Percentiles rank a stretch among this genome's conserved stretches.
Evolutionary conservation across 2,329 filamentous ascomycete species (phyloP).

Genomic region (Microsporum ferrugineum): DNA sequence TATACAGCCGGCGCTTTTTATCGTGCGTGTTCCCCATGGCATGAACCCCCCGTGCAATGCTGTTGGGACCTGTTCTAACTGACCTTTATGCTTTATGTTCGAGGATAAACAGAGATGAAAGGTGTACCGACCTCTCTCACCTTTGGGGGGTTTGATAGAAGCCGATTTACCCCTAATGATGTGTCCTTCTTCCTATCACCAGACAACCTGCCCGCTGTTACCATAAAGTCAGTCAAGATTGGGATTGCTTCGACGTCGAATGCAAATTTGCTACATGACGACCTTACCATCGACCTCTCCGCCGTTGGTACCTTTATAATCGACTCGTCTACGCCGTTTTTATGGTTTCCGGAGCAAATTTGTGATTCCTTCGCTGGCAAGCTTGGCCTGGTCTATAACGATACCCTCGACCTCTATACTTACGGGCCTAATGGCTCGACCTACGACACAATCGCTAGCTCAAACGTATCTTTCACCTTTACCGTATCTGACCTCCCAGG

Average conservation of each 20-base stretch:
- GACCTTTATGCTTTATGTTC: neutral
- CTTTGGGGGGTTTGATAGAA: constrained; percentile 24
- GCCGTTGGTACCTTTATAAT: constrained; percentile 23
- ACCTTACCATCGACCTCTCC: constrained; percentile 10
- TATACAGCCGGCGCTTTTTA: constrained; percentile 26
- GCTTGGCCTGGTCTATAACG: constrained; percentile 28
- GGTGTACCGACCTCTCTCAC: constrained; percentile 23
- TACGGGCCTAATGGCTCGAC: constrained; percentile 20
- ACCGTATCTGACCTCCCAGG: constrained; percentile 22
- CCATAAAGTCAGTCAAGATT: constrained; percentile 21
- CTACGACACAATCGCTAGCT: constrained; percentile 15
- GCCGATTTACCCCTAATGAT: constrained; percentile 21
- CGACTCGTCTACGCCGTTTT: constrained; percentile 31
- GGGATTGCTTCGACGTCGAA: constrained; percentile 11
- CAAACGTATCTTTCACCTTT: constrained; percentile 28
- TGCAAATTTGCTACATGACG: neutral
- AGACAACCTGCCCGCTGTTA: constrained; percentile 23
- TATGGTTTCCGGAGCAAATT: constrained; percentile 29
- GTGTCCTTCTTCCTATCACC: constrained; percentile 22
- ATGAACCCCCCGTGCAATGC: neutral
- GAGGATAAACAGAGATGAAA: constrained; percentile 16
- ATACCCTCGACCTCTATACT: constrained; percentile 26
- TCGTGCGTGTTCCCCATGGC: constrained; percentile 14
- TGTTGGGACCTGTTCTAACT: neutral
- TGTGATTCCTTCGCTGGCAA: constrained; percentile 29